Base-by-base conservation (phyloP, 1,284 basidiomycete genomes). In the Neonothopanus nambi region DNA sequence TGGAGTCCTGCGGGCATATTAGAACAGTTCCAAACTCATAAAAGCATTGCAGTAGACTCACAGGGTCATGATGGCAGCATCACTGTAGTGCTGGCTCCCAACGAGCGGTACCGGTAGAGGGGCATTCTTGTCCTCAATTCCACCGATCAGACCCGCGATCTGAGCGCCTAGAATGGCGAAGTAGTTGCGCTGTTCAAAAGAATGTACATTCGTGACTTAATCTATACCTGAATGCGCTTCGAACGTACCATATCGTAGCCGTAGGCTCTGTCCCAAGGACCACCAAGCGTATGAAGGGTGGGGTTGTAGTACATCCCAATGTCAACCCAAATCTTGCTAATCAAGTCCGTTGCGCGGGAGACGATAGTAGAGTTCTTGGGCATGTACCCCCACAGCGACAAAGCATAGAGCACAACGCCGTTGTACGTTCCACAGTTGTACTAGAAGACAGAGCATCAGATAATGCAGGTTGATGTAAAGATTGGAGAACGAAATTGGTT, bases 381-480 rank as follows among this genome's bases (percentile, higher is more conserved):
- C 66, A 69, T 67, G 51, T 69, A 67, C 1, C 65, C 64, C 63
- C 63, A 67, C 17, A 69, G 59, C 4, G 66, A 65, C 21, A 69
- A 59, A 0, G 66, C 66, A 38, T 64, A 69, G 15, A 69, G 57
- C 6, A 65, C 61, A 1, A 69, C 66, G 9, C 67, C 66, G 0
- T 62, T 61, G 54, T 69, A 69, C 2, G 66, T 69, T 24, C 60
- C 65, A 26, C 63, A 67, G 49, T 68, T 68, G 51, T 66, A 68
- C 66, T 66, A 18, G 26, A 15, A 39, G 9, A 40, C n/a, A 24
- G 21, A 9, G 23, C n/a, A 35, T 49, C 36, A 26, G 15, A 20
- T n/a, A n/a, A n/a, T n/a, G n/a, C n/a, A n/a, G n/a, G n/a, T n/a
- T n/a, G n/a, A n/a, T n/a, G n/a, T n/a, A n/a, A 38, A 43, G 15